These are phyloP conservation scores for Beta corolliflora DNA, from an alignment of 179 eudicot species.

Conservation along the genomic window DNA sequence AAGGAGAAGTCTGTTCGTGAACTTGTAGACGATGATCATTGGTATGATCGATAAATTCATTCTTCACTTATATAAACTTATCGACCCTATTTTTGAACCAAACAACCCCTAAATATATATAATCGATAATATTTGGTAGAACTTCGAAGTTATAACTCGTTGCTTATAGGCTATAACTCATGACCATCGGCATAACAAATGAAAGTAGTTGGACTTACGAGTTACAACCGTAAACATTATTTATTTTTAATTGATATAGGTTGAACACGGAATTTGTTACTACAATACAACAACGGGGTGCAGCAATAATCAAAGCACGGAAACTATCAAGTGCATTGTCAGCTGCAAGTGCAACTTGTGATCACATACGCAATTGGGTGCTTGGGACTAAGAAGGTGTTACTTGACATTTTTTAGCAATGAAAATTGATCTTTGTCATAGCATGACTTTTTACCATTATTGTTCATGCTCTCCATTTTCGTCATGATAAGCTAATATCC, in stretches of 20 bases:
- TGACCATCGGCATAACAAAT: no score
- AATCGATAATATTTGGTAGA: no score
- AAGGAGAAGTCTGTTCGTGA: slow-evolving; percentile 50
- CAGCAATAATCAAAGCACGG: slow-evolving; percentile 65
- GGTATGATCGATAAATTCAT: slow-evolving; percentile 34
- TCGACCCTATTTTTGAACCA: background rate
- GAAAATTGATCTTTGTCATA: background rate
- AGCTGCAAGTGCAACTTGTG: slow-evolving; percentile 86
- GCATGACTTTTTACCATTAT: background rate
- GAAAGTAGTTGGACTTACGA: no score
- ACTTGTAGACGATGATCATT: slow-evolving; percentile 51
- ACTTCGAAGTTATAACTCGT: no score
- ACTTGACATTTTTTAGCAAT: background rate
- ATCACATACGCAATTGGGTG: slow-evolving; percentile 84
- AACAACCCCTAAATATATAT: no score
- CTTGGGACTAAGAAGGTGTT: slow-evolving; percentile 79
- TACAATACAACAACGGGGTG: slow-evolving; percentile 70
- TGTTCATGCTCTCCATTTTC: background rate
- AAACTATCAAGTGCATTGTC: slow-evolving; percentile 78
- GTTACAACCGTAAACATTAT: no score
- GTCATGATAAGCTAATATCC: background rate
- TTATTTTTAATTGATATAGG: slow-evolving; percentile 39
- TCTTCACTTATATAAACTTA: background rate
- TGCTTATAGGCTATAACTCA: no score
- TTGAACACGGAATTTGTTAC: slow-evolving; percentile 57